Evolutionary conservation across 2,329 filamentous ascomycete genomes (phyloP).

Genomic region (Epichloe brachyelytri): DNA sequence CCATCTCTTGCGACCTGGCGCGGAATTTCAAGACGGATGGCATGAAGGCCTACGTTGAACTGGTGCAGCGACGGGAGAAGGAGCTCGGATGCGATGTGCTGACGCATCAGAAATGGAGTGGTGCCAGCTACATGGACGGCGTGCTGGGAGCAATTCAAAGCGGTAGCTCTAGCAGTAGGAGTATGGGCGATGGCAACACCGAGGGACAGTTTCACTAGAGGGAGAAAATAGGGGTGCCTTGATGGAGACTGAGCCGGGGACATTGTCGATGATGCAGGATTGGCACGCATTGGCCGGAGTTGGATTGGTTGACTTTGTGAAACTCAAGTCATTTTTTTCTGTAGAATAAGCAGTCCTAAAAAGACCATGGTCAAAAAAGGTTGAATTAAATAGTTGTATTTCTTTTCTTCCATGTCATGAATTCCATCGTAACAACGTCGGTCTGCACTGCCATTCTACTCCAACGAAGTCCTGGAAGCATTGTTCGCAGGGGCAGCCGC

Average conservation of each 20-base stretch:
- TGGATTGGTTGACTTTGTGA: neutral
- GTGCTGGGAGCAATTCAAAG: slow-evolving; percentile 85
- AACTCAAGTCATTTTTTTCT: neutral
- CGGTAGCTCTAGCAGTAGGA: slow-evolving; percentile 76
- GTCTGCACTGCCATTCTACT: slow-evolving; percentile 8
- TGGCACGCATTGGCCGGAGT: slow-evolving; percentile 3
- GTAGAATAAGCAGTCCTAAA: neutral
- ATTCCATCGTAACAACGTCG: too few species aligned
- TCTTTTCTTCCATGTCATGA: too few species aligned
- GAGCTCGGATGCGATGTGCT: slow-evolving; percentile 84
- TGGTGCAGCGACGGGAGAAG: slow-evolving; percentile 83
- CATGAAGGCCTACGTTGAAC: slow-evolving; percentile 94
- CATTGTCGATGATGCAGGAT: neutral
- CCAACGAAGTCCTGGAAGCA: slow-evolving; percentile 36
- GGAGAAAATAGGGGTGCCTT: too few species aligned
- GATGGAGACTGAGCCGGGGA: neutral
- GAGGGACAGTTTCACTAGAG: slow-evolving; percentile 50
- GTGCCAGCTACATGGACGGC: slow-evolving; percentile 65
- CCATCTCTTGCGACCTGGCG: slow-evolving; percentile 60
- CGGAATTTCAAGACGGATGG: slow-evolving; percentile 76
- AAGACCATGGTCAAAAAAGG: too few species aligned
- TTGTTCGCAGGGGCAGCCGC: slow-evolving; percentile 45
- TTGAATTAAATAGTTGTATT: too few species aligned
- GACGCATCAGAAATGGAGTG: slow-evolving; percentile 82
- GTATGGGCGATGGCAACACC: slow-evolving; percentile 91